Conservation (phyloP, 2,329 filamentous ascomycete species). For the Chaetomiaceae sp. region DNA sequence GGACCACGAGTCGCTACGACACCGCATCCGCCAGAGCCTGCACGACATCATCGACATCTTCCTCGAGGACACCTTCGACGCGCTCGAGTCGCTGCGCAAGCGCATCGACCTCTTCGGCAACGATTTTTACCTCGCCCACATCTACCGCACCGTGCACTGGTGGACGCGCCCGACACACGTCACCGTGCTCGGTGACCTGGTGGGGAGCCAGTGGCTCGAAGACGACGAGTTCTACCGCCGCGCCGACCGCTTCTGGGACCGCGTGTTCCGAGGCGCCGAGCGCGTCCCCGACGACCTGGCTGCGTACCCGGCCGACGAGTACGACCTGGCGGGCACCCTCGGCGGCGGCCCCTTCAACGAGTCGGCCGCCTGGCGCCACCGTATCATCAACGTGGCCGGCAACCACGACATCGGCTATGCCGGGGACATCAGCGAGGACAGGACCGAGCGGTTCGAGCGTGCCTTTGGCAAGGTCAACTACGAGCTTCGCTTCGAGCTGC, state of each 20-base stretch:
- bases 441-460: conserved; percentile 74
- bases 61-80: conserved; percentile 61
- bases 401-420: conserved; percentile 98
- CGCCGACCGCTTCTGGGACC: conserved; percentile 69
- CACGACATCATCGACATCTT: conserved; percentile 57
- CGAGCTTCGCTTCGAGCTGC: conserved; percentile 68
- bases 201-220: conserved; percentile 92
- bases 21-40: conserved; percentile 45
- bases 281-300: conserved; percentile 55
- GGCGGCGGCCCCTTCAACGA: conserved; percentile 40
- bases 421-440: conserved; percentile 73
- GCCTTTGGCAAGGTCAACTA: conserved; percentile 87
- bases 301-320: conserved; percentile 41
- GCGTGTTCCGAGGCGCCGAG: conserved; percentile 65
- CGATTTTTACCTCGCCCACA: conserved; percentile 89
- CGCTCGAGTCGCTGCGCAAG: conserved; percentile 66
- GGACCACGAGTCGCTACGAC: conserved; percentile 41
- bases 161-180: conserved; percentile 82
- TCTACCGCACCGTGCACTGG: conserved; percentile 78
- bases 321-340: conserved; percentile 45
- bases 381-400: conserved; percentile 83
- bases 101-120: conserved; percentile 85
- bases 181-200: conserved; percentile 79
- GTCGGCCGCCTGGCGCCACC: conserved; percentile 57
- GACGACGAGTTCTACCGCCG: conserved; percentile 76